Evolutionary conservation across 2,329 filamentous ascomycete genomes (phyloP).

Genomic region (Anthostomella pinea): DNA sequence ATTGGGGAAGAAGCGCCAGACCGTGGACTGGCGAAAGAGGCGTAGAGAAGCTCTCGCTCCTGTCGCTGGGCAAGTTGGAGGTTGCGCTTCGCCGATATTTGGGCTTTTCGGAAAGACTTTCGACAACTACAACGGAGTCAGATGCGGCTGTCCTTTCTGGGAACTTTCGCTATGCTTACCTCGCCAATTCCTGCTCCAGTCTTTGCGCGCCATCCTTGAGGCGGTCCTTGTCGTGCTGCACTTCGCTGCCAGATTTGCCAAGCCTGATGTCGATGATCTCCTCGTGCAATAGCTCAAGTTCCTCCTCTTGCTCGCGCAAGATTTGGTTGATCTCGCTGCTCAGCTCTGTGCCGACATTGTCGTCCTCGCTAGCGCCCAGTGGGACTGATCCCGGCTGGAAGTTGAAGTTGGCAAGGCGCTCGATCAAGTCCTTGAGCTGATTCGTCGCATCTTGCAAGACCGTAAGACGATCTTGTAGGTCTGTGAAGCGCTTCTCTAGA

Average conservation of each 20-base stretch:
- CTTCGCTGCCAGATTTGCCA: slow-evolving; percentile 48
- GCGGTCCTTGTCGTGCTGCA: slow-evolving; percentile 61
- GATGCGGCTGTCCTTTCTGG: slow-evolving; percentile 12
- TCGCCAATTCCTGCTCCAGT: slow-evolving; percentile 67
- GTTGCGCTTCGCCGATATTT: slow-evolving; percentile 73
- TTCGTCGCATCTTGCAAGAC: slow-evolving; percentile 59
- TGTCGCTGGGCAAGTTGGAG: slow-evolving; percentile 70
- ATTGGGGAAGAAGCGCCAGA: slow-evolving; percentile 36
- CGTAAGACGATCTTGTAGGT: slow-evolving; percentile 58
- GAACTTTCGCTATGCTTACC: slow-evolving; percentile 43
- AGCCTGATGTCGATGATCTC: slow-evolving; percentile 69
- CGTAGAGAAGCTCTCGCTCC: slow-evolving; percentile 74
- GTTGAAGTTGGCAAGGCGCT: slow-evolving; percentile 55
- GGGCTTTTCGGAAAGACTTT: slow-evolving; percentile 74
- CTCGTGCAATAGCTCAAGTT: slow-evolving; percentile 75
- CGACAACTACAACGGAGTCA: slow-evolving; percentile 43
- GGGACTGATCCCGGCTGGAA: slow-evolving; percentile 59
- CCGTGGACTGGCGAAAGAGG: slow-evolving; percentile 52
- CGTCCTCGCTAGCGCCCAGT: slow-evolving; percentile 46
- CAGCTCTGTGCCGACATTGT: slow-evolving; percentile 65
- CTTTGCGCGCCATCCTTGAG: slow-evolving; percentile 65
- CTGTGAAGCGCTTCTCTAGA: slow-evolving; percentile 58
- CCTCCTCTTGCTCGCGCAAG: slow-evolving; percentile 76
- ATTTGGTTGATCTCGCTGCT: slow-evolving; percentile 75
- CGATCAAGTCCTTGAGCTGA: slow-evolving; percentile 58